phyloP scores from a whole-genome alignment of 352 stramenopile species.

The Globisporangium acanthophoron region DNA sequence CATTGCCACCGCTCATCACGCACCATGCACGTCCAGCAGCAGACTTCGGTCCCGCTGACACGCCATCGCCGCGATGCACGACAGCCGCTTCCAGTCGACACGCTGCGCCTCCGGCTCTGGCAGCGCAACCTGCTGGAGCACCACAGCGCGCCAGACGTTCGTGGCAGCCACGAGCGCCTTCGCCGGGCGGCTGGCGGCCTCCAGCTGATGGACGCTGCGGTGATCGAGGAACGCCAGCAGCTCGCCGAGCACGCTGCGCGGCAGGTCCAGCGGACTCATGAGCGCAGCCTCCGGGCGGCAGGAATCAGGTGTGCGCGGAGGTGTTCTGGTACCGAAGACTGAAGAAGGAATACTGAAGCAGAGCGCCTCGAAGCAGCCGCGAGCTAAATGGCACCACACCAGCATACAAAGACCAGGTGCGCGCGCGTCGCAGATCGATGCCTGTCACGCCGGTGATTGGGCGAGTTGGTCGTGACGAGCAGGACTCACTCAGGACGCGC shows the following conservation, averaged over 20 bases:
- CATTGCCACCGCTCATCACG: not conserved
- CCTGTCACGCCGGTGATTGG: not conserved
- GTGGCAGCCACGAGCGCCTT: constrained; percentile 6
- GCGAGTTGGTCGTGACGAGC: not conserved
- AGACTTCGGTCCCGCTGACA: constrained; percentile 14
- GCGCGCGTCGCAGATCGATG: constrained; percentile 10
- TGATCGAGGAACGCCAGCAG: constrained; percentile 25
- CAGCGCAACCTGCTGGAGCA: constrained; percentile 12
- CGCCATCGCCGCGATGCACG: constrained; percentile 15
- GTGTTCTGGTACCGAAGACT: not conserved
- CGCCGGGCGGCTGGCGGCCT: constrained; percentile 14
- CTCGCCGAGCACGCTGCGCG: constrained; percentile 19
- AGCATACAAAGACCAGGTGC: constrained; percentile 1
- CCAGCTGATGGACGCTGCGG: constrained; percentile 20
- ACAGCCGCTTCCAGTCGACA: constrained; percentile 22
- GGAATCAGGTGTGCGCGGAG: constrained; percentile 10
- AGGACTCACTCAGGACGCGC: not conserved
- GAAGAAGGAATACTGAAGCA: not conserved
- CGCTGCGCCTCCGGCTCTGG: not conserved
- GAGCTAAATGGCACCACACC: not conserved
- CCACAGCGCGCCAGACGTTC: constrained; percentile 19
- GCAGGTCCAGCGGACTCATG: constrained; percentile 11
- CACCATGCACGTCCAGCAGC: constrained; percentile 22
- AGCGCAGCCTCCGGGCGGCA: constrained; percentile 25
- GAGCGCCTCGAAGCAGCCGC: not conserved